Percentiles rank a stretch among this genome's conserved stretches.
Conservation (phyloP, 1,284 basidiomycete genomes). For the Ganoderma boninense region DNA sequence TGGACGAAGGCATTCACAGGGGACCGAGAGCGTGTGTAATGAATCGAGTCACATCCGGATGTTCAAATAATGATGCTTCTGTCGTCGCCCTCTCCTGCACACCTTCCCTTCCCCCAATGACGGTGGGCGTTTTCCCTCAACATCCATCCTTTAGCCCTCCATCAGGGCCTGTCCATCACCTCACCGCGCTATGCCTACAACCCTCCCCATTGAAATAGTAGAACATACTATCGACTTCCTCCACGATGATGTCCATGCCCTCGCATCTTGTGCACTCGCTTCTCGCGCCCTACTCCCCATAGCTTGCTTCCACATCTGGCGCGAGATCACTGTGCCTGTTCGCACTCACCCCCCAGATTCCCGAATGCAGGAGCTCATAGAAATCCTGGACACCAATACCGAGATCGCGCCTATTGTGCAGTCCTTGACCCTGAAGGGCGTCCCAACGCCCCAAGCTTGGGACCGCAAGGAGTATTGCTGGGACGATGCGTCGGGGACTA, state of each 20-base stretch:
- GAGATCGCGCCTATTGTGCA: neutral
- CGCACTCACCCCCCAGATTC: neutral
- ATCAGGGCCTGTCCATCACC: too few species aligned
- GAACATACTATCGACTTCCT: neutral
- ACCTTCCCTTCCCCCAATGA: too few species aligned
- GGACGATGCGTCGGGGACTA: neutral
- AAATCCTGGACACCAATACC: neutral
- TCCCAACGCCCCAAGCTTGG: neutral
- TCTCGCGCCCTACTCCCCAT: neutral
- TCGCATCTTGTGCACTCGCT: neutral
- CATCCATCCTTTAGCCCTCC: too few species aligned
- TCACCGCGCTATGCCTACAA: neutral
- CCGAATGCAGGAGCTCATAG: neutral
- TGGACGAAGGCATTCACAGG: too few species aligned
- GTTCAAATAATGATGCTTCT: too few species aligned
- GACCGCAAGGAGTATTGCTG: neutral
- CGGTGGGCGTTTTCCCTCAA: too few species aligned
- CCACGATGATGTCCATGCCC: neutral
- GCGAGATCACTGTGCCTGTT: neutral
- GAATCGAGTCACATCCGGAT: too few species aligned
- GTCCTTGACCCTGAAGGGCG: neutral
- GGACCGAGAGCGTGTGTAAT: too few species aligned
- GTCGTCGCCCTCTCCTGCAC: too few species aligned
- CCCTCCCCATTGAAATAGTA: neutral
- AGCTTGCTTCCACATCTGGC: neutral